Percentiles rank a stretch among this genome's conserved stretches.
phyloP scores from a whole-genome alignment of 176 grass and related monocot genomes.

The Tuctoria greenei region DNA sequence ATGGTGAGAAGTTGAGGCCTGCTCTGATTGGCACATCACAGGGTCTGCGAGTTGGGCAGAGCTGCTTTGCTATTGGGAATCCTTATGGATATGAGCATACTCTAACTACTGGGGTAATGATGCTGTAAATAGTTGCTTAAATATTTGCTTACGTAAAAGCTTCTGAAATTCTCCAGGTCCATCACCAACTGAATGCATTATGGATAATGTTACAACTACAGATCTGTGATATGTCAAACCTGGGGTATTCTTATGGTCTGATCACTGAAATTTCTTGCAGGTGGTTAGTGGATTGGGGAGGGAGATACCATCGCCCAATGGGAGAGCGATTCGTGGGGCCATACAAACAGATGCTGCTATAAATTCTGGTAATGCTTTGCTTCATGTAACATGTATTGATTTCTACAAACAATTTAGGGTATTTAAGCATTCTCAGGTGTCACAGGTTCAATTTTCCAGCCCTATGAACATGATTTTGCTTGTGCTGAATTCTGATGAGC shows the following conservation, averaged over 20 bases:
- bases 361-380: slow-evolving; percentile 63
- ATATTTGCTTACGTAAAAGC: background rate
- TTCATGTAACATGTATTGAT: slow-evolving; percentile 18
- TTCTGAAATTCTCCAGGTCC: background rate
- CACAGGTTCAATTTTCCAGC: background rate
- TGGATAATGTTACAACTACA: background rate
- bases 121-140: background rate
- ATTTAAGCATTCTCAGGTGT: background rate
- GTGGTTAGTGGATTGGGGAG: slow-evolving; percentile 78
- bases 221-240: slow-evolving; percentile 4
- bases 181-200: background rate
- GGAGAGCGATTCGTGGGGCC: slow-evolving; percentile 61
- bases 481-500: background rate
- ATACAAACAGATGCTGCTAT: slow-evolving; percentile 96
- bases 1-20: slow-evolving; percentile 50
- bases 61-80: slow-evolving; percentile 87
- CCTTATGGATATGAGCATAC: slow-evolving; percentile 88
- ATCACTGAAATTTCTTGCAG: slow-evolving; percentile 37
- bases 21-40: slow-evolving; percentile 63
- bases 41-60: slow-evolving; percentile 72
- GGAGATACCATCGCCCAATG: slow-evolving; percentile 81
- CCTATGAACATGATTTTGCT: background rate
- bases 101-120: slow-evolving; percentile 73
- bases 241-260: slow-evolving; percentile 27
- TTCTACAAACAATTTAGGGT: background rate